Conservation (phyloP, 2,329 filamentous ascomycete species). For the Botrytis deweyae region DNA sequence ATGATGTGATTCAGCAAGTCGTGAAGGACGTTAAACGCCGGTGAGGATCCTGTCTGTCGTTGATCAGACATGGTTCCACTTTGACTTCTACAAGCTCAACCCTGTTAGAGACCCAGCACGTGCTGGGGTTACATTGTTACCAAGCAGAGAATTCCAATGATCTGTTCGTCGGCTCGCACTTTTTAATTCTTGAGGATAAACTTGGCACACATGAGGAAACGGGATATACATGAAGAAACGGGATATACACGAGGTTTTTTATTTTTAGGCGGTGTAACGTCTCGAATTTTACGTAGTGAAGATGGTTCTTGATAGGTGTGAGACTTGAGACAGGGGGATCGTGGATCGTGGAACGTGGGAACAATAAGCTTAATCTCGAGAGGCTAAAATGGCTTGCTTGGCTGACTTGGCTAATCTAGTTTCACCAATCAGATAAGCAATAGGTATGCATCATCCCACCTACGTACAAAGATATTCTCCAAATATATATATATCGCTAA, state of each 20-base stretch:
- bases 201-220: not conserved
- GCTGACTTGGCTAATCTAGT: not conserved
- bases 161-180: not conserved
- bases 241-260: not conserved
- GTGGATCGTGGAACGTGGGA: not conserved
- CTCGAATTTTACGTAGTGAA: not conserved
- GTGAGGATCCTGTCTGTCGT: not conserved
- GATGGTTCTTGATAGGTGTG: not conserved
- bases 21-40: not conserved
- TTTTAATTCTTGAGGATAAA: not conserved
- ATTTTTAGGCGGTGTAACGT: not conserved
- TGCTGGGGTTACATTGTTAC: not conserved
- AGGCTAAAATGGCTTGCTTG: not conserved
- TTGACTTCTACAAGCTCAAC: not conserved
- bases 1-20: not conserved
- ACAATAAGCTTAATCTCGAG: slow-evolving; percentile 15
- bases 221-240: not conserved
- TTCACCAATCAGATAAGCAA: not conserved
- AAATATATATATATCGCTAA: not conserved
- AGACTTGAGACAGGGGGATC: not conserved
- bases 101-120: not conserved
- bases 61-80: not conserved
- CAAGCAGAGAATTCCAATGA: not conserved
- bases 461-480: not conserved
- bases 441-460: not conserved